Percentiles rank a stretch among this genome's conserved stretches.
phyloP scores from a whole-genome alignment of 2,329 filamentous ascomycete genomes.

The Metarhizium anisopliae region DNA sequence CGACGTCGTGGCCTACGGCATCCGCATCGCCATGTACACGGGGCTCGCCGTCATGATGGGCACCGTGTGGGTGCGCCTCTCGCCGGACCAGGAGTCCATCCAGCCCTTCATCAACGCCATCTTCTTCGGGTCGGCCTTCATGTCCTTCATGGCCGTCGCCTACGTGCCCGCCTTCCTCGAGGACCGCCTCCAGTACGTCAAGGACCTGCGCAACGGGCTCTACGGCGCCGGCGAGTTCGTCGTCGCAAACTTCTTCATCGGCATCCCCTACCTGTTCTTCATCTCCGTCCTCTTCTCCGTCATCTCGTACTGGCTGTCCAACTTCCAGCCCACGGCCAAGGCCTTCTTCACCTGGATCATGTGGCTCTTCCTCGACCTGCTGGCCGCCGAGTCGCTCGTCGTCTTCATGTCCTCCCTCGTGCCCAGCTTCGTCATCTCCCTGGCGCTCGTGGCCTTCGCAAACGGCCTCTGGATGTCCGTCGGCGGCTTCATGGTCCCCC shows the following conservation, averaged over 20 bases:
- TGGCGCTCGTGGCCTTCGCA: constrained; percentile 73
- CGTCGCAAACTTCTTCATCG: constrained; percentile 72
- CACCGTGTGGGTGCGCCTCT: constrained; percentile 72
- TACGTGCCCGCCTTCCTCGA: constrained; percentile 81
- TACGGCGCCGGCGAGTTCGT: constrained; percentile 68
- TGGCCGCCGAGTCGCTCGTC: constrained; percentile 75
- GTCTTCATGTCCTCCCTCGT: constrained; percentile 66
- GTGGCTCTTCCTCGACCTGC: constrained; percentile 77
- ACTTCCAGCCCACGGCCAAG: constrained; percentile 55
- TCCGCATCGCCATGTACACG: constrained; percentile 71
- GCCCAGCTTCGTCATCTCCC: constrained; percentile 69
- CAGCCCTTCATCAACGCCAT: constrained; percentile 78
- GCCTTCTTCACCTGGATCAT: constrained; percentile 73
- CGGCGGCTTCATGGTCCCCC: constrained; percentile 70
- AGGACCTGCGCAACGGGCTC: constrained; percentile 74
- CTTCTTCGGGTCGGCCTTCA: constrained; percentile 65
- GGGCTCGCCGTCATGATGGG: constrained; percentile 79
- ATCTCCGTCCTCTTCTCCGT: constrained; percentile 68
- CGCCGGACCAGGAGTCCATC: constrained; percentile 61
- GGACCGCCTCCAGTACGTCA: constrained; percentile 36
- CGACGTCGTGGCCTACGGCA: constrained; percentile 76
- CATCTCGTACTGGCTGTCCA: constrained; percentile 71
- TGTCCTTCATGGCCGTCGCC: constrained; percentile 75
- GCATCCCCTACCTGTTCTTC: constrained; percentile 70
- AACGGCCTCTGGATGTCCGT: constrained; percentile 90